Percentiles rank a stretch among this genome's conserved stretches.
Evolutionary conservation across 176 grass and related monocot genomes (phyloP).

Genomic region (Avena eriantha): DNA sequence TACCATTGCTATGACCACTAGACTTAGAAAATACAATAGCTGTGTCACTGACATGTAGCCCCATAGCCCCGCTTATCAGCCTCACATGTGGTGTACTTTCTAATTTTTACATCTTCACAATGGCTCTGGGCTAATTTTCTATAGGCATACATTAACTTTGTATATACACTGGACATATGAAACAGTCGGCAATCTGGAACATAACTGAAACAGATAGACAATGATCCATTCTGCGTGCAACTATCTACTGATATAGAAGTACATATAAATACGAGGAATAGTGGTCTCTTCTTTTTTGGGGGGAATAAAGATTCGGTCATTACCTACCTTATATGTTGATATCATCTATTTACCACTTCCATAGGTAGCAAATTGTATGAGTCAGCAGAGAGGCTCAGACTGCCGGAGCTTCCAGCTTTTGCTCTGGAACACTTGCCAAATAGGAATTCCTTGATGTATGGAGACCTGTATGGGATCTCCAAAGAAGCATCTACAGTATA

Average conservation of each 20-base stretch:
- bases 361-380: constrained; percentile 75
- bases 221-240: not conserved
- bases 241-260: constrained; percentile 9
- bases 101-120: not conserved
- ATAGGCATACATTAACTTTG: not conserved
- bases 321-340: not conserved
- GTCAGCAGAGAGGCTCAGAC: constrained; percentile 68
- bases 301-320: not conserved
- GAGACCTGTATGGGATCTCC: constrained; percentile 87
- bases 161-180: not conserved
- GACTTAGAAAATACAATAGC: not conserved
- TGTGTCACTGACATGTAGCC: not conserved
- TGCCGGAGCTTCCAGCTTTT: constrained; percentile 87
- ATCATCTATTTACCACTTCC: constrained; percentile 16
- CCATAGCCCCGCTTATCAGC: not conserved
- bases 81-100: not conserved
- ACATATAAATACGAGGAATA: constrained; percentile 2
- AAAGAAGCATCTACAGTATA: constrained; percentile 84
- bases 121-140: not conserved
- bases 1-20: not conserved
- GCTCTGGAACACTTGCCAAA: constrained; percentile 90
- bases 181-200: constrained; percentile 18
- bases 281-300: not conserved
- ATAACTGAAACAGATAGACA: constrained; percentile 10
- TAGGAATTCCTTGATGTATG: constrained; percentile 90